Conservation (phyloP, 176 grass and related monocot genomes). For the Eleusine indica region DNA sequence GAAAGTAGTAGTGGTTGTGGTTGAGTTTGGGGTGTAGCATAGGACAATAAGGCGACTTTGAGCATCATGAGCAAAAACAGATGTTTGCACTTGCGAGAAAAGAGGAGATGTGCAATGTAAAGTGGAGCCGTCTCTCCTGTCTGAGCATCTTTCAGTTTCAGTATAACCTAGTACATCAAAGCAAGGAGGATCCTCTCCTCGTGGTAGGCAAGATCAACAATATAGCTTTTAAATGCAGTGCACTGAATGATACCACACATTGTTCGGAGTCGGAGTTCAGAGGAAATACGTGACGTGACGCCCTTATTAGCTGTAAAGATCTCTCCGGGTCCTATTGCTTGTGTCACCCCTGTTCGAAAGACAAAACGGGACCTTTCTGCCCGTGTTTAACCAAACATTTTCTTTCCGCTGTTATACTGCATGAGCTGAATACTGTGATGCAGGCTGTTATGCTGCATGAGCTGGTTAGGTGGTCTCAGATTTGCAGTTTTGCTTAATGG, state of each 20-base stretch:
- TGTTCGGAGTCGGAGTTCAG: conserved; percentile 7
- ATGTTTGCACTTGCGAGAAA: conserved; percentile 10
- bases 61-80: not conserved
- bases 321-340: not conserved
- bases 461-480: not conserved
- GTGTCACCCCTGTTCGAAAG: not conserved
- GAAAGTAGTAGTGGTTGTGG: not conserved
- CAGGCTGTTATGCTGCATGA: not conserved
- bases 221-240: conserved; percentile 6
- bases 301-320: not conserved
- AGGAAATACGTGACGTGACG: conserved; percentile 22
- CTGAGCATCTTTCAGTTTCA: not conserved
- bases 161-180: conserved; percentile 21
- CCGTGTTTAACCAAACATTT: conserved; percentile 1
- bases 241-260: not conserved
- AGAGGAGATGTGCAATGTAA: not conserved
- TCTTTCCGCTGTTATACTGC: not conserved
- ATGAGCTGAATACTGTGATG: not conserved
- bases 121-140: conserved; percentile 1
- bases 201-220: conserved; percentile 12
- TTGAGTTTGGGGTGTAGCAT: not conserved
- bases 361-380: conserved; percentile 8
- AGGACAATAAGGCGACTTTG: not conserved
- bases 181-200: not conserved
- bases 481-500: not conserved